Base-by-base conservation (phyloP, 2,329 filamentous ascomycete species). In the Byssoonygena ceratinophila region DNA sequence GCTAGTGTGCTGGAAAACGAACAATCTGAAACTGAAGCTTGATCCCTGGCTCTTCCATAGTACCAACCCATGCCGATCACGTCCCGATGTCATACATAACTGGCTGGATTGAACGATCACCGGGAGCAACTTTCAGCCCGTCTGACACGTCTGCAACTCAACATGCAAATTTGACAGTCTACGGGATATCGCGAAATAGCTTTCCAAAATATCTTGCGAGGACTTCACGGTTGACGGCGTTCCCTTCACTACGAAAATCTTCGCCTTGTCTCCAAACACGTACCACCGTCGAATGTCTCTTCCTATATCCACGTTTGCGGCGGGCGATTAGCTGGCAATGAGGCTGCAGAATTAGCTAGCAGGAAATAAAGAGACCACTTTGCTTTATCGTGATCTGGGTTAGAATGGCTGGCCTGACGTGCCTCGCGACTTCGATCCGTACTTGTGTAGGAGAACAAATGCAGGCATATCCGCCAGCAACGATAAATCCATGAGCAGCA, bases 401-500 rank as follows among this genome's bases (percentile, higher is more conserved):
- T 75, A 76, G 1, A 58, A 63, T 1, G 73, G 73, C 43, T 66
- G 55, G 1, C 67, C 68, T 2, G 64, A 59, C 48, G 59, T 69
- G 8, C 60, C 55, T 18, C 74, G 63, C 55, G 75, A 60, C 20
- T 48, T 46, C 1, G 59, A 63, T 0, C 74, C 74, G 46, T 63
- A 76, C 46, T 52, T 57, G 29, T 76, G 73, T 46, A 76, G 46
- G 5, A 61, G 41, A 0, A 59, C 66, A 16, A 75, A 67, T 0
- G 69, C 56, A 0, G 68, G 63, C 12, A 71, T 60, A 32, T 16
- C 67, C 67, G 51, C 69, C 66, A 3, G 71, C 51, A 2, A 69
- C 69, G 32, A 78, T 72, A 32, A 78, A 64, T 1, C 69, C 75
- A 48, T 78, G 75, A 0, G 68, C 65, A 3, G 71, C 69, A 56